phyloP scores from a whole-genome alignment of 306 rosid species.

The Alnus rubra region DNA sequence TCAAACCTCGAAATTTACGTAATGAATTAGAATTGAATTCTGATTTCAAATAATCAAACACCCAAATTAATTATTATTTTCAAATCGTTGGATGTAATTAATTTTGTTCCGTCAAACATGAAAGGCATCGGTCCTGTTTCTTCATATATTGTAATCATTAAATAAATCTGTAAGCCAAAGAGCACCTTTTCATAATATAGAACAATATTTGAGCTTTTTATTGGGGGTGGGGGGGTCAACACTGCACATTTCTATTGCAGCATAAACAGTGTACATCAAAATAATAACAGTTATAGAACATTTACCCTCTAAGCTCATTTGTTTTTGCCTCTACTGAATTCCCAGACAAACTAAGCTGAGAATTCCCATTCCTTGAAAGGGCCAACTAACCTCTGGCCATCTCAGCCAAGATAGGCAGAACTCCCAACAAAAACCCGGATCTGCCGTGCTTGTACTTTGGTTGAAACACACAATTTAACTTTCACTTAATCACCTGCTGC shows the following conservation, averaged over 20 bases:
- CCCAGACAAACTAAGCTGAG: not conserved
- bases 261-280: not conserved
- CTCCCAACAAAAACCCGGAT: constrained; percentile 19
- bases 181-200: not conserved
- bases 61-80: no score
- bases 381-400: not conserved
- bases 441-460: constrained; percentile 17
- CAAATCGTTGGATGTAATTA: no score
- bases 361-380: not conserved
- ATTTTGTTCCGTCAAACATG: not conserved
- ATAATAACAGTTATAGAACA: not conserved
- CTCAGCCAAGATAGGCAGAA: constrained; percentile 10
- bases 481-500: constrained; percentile 44
- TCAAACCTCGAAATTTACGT: no score
- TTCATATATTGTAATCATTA: not conserved
- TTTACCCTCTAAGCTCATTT: not conserved
- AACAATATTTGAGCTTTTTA: not conserved
- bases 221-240: not conserved
- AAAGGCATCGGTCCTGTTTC: not conserved
- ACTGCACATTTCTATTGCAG: not conserved
- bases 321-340: constrained; percentile 3
- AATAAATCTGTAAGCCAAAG: not conserved
- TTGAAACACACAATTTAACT: constrained; percentile 26
- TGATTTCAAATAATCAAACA: no score
- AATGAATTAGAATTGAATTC: no score